Evolutionary conservation across 176 grass and related monocot species (phyloP), one percentile per base, ranked within the genome.

Genomic region (Zoysia japonica): DNA sequence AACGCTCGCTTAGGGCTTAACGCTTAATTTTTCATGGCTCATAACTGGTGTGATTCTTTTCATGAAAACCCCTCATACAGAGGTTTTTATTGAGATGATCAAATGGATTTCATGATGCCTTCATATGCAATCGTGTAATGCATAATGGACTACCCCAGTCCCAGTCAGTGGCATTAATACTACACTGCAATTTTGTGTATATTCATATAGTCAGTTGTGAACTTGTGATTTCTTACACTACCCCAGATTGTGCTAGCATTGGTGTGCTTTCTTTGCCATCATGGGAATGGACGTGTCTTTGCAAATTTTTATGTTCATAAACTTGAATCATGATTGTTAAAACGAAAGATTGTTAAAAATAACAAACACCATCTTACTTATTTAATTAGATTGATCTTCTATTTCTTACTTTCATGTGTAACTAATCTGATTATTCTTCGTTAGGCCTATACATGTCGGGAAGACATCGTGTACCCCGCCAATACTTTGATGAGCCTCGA

Each of bases 371-470:
- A 54, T 3, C 16, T 61, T 50, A 37, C 15, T 50, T 84, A 16
- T 51, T 61, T 84, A 50, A 40, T 68, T 16, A 16, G 13, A 68
- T 61, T 1, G 65, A 44, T 15, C 43, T 60, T 4, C 11, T 76
- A 3, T 11, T 72, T 67, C 36, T 43, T 68, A 59, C 43, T 38
- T 51, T 73, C 5, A 11, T 67, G 12, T 10, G 20, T 53, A 39
- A 14, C 60, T 82, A 61, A 61, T 85, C 68, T 88, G 37, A 7
- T 83, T 79, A 47, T 69, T 54, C 20, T 82, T 67, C 1, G 53
- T 37, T 86, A 86, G 83, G 78, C 61, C 17, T 85, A 81, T 77
- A 80, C 53, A 93, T 87, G 87, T 78, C 87, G 55, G 91, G 91
- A 61, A 93, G 84, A 42, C 78, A 87, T 46, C 87, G 51, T 72